Base-by-base conservation (phyloP, 208 protist genomes). In the Crithidia bombi region DNA sequence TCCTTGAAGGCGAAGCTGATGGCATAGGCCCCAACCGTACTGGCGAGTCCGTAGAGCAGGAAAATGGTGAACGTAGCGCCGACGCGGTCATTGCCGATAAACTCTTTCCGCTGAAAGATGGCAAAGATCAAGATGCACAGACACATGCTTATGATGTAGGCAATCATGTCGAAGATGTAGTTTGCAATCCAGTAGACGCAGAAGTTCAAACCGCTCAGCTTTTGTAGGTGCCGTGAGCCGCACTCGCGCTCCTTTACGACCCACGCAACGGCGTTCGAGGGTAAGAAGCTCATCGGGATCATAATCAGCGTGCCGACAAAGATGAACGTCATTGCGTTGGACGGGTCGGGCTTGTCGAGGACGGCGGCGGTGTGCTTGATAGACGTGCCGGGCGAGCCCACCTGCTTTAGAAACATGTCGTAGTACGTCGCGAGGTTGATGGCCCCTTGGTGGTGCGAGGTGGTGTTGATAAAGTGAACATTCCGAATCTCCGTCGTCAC, bases 401-500 rank as follows among this genome's bases (percentile, higher is more conserved):
- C 4, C 32, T 65, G 58, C 43, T 75, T 97, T 17, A 69, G 91
- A 70, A 97, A 91, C 71, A 98, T 92, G 33, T 94, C 92, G 79
- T 97, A 99, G 35, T 98, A 93, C 30, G 76, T 78, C 9, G 86
- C 91, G 23, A 94, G 75, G 38, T 44, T 54, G 17, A 75, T 25
- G 10, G 30, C 63, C 6, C 65, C 38, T 50, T 80, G 75, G 30
- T 80, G 75, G n/a, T 68, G 70, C 2, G 65, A 73, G 21, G 51
- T 55, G 3, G 59, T 43, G 51, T 75, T 75, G 35, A 63, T 41
- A 14, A 69, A 43, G 43, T 64, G 39, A 1, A 75, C 9, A 30
- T 69, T 75, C 1, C 32, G 47, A 12, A 67, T 19, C 11, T 21
- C 19, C 7, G 23, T 35, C 10, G n/a, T 30, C 25, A 41, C 51